These are phyloP conservation scores for Linderniella brevidens DNA, from an alignment of 257 asterid species.

Conservation along the genomic window DNA sequence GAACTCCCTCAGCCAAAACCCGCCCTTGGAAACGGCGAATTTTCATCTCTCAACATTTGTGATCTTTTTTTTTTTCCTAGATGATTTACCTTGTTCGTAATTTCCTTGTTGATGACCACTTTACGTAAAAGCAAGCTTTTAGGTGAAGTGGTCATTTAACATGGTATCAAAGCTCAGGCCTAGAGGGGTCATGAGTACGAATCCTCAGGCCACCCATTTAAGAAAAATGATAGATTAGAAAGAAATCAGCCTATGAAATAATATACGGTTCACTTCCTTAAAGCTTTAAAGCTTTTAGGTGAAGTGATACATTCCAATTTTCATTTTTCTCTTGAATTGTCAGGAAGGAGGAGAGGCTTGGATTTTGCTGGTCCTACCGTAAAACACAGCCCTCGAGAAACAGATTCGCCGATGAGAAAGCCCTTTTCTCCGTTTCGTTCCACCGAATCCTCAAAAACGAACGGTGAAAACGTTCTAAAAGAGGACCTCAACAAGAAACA, in stretches of 20 bases:
- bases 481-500: constrained; percentile 36
- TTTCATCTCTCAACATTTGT: constrained; percentile 47
- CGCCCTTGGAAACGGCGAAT: constrained; percentile 27
- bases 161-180: no score
- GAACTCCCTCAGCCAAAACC: constrained; percentile 16
- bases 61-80: constrained; percentile 1
- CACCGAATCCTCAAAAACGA: constrained; percentile 39
- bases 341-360: constrained; percentile 45
- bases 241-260: no score
- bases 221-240: no score
- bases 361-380: constrained; percentile 36
- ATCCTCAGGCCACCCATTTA: no score
- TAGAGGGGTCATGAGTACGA: no score
- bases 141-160: no score
- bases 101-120: no score
- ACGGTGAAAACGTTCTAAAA: constrained; percentile 26
- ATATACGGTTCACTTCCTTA: no score
- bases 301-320: no score
- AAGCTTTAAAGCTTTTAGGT: no score
- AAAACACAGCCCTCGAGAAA: constrained; percentile 27
- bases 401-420: constrained; percentile 26
- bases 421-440: constrained; percentile 75
- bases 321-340: constrained; percentile 8
- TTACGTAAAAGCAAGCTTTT: no score
- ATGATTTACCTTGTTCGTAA: background rate